phyloP scores from a whole-genome alignment of 129 eudicot species.

The Sambucus nigra region DNA sequence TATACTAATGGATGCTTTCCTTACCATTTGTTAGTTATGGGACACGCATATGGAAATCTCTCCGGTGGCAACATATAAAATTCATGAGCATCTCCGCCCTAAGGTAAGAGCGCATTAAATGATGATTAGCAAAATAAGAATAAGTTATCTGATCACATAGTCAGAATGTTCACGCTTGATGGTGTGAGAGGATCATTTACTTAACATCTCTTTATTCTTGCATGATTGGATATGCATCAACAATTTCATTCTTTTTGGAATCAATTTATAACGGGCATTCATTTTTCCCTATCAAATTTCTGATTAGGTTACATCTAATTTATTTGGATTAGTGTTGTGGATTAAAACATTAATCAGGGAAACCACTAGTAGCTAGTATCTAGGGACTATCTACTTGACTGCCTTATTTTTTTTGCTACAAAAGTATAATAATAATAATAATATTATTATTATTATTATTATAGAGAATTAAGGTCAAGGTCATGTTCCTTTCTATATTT shows the following conservation, averaged over 20 bases:
- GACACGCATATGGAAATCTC: constrained; percentile 51
- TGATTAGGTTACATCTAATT: too few relatives aligned
- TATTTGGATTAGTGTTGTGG: too few relatives aligned
- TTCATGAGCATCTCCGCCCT: constrained; percentile 76
- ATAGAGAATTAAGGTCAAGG: too few relatives aligned
- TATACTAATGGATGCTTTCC: constrained; percentile 4
- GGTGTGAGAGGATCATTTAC: not conserved
- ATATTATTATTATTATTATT: too few relatives aligned
- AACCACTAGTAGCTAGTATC: too few relatives aligned
- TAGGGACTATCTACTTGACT: too few relatives aligned
- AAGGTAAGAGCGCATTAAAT: constrained; percentile 37
- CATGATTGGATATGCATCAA: not conserved
- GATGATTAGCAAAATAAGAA: not conserved
- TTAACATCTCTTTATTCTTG: not conserved
- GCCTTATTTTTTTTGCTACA: too few relatives aligned
- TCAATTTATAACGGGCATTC: not conserved
- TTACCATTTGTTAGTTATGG: constrained; percentile 53
- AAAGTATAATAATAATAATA: too few relatives aligned
- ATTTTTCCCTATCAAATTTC: too few relatives aligned
- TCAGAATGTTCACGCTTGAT: not conserved
- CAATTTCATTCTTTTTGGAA: not conserved
- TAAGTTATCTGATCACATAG: not conserved
- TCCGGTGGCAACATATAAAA: constrained; percentile 64
- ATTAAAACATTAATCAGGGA: too few relatives aligned
- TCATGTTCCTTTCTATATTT: too few relatives aligned